Evolutionary conservation across 371 early-diverging fungal genomes (phyloP).

Genomic region (Phascolomyces articulosus): DNA sequence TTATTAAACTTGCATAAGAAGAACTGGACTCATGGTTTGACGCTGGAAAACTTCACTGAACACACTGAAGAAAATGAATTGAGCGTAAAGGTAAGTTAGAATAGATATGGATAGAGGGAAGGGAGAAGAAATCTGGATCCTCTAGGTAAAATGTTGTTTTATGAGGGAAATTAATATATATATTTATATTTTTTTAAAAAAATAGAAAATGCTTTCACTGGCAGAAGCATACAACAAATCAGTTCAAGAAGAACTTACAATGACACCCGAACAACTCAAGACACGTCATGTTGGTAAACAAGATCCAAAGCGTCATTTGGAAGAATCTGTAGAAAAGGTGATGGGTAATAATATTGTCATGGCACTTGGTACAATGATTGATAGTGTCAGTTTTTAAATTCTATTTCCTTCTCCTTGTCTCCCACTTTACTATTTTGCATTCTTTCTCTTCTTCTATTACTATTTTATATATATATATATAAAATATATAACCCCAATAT

Average conservation of each 20-base stretch:
- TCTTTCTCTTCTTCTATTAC: too few species aligned
- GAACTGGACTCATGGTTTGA: constrained; percentile 98
- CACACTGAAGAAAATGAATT: constrained; percentile 84
- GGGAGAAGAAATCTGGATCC: too few species aligned
- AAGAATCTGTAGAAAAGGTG: constrained; percentile 84
- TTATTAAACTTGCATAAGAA: constrained; percentile 98
- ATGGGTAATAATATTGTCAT: constrained; percentile 97
- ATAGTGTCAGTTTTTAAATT: constrained; percentile 73
- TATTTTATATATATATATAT: not conserved
- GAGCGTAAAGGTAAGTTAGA: constrained; percentile 71
- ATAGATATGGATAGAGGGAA: too few species aligned
- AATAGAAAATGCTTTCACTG: constrained; percentile 77
- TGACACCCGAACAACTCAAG: constrained; percentile 94
- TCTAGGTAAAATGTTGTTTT: too few species aligned
- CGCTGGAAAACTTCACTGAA: constrained; percentile 81
- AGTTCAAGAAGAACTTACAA: constrained; percentile 91
- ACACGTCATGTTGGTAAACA: constrained; percentile 98
- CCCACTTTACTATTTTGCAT: not conserved
- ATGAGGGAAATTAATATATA: too few species aligned
- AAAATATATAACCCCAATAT: too few species aligned
- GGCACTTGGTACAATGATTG: constrained; percentile 90
- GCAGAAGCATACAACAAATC: constrained; percentile 96
- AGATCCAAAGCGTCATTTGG: constrained; percentile 97
- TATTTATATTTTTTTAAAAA: too few species aligned
- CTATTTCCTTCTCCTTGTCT: not conserved